Evolutionary conservation across 441 rosid genomes (phyloP).

Genomic region (Jatropha multifida): DNA sequence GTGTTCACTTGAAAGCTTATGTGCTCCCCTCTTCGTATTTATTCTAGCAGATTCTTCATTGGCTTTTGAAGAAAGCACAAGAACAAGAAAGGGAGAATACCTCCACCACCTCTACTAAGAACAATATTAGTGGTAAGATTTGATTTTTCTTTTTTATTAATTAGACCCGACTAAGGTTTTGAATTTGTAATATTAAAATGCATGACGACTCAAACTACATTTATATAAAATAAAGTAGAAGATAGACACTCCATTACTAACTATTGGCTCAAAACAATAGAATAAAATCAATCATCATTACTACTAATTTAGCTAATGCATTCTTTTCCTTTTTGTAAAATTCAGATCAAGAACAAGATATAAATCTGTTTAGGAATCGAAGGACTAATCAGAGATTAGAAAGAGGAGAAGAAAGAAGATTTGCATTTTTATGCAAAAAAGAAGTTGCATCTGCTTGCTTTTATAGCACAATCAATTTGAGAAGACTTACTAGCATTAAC

Average conservation of each 20-base stretch:
- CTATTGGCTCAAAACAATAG: no score
- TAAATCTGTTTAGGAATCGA: slow-evolving; percentile 21
- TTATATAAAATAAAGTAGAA: neutral
- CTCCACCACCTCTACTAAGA: slow-evolving; percentile 12
- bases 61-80: slow-evolving; percentile 46
- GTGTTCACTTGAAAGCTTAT: slow-evolving; percentile 22
- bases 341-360: slow-evolving; percentile 31
- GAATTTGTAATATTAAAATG: no score
- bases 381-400: slow-evolving; percentile 24
- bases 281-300: neutral
- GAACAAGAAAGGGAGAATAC: slow-evolving; percentile 27
- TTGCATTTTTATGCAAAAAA: slow-evolving; percentile 47
- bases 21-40: slow-evolving; percentile 10
- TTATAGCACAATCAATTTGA: slow-evolving; percentile 48
- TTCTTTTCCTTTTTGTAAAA: neutral
- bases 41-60: slow-evolving; percentile 59
- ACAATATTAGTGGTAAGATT: slow-evolving; percentile 25
- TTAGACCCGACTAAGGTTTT: no score
- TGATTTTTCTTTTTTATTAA: neutral
- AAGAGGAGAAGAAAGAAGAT: slow-evolving; percentile 19
- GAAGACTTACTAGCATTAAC: slow-evolving; percentile 27
- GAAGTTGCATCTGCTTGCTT: slow-evolving; percentile 64
- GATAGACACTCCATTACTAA: neutral
- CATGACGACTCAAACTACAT: no score
- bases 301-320: no score